Base-by-base conservation (phyloP, 208 protist species). In the Histomonas meleagridis region DNA sequence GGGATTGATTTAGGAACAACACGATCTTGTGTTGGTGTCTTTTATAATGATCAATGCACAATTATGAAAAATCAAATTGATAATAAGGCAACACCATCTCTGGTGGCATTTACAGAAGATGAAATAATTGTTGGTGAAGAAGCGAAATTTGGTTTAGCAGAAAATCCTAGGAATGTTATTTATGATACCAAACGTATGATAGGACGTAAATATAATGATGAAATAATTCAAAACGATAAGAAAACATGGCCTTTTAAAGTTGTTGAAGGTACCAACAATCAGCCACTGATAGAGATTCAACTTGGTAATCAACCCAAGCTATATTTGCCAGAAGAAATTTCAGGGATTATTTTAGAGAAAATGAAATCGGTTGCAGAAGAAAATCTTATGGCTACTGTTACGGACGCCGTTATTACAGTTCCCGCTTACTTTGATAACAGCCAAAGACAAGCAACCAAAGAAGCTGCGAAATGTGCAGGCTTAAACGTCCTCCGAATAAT, bases 71-170 rank as follows among this genome's bases (percentile, higher is more conserved):
- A 96, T 92, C 94, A 96, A 32, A 94, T 96, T 93, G 95, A 95
- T 60, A 94, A 96, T 90, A 93, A 95, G 60, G 95, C 94, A 40
- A 96, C 94, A 23, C 97, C 97, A 55, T 97, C 96, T n/a, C 96
- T 96, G 79, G 97, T 98, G 7, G 96, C 97, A 18, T 98, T 98
- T 93, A 96, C n/a, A 43, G 65, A 72, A 43, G 65, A 72, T 72
- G 32, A 26, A 43, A 72, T 72, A 4, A 18, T 72, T 7, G 40
- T 72, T 23, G 65, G 65, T 12, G 65, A 72, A 72, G 65, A 72
- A 16, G 65, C 65, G 3, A 72, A 32, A n/a, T 43, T 43, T 5
- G 32, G 32, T 28, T 72, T 43, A 43, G 12, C 65, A 40, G 32
- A 72, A 12, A 72, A 72, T 26, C 65, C 65, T 5, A 32, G 40